Conservation (phyloP, 768 basidiomycete species). For the Hebeloma cylindrosporum region DNA sequence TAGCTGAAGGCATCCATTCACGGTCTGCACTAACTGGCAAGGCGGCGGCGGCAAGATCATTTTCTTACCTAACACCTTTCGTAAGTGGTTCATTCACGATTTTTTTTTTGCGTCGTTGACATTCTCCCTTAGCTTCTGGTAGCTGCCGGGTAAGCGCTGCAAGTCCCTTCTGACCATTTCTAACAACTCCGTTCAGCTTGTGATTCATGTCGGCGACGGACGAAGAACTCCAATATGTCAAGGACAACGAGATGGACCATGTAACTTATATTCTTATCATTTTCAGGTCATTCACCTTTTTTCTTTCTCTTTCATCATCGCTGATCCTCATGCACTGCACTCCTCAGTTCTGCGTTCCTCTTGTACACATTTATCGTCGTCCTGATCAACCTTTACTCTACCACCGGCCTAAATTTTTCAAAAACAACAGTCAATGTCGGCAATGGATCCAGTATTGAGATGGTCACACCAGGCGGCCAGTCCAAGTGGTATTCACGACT, state of each 20-base stretch:
- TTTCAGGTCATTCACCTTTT: constrained; percentile 55
- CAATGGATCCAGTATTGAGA: constrained; percentile 26
- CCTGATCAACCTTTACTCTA: constrained; percentile 68
- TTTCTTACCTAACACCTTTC: constrained; percentile 87
- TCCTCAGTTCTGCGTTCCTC: constrained; percentile 65
- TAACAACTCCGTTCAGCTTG: constrained; percentile 41
- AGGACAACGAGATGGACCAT: constrained; percentile 81
- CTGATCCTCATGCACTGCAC: not conserved
- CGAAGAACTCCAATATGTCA: constrained; percentile 75
- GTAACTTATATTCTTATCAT: constrained; percentile 88
- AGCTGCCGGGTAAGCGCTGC: constrained; percentile 57
- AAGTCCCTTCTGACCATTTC: not conserved
- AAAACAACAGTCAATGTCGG: constrained; percentile 15
- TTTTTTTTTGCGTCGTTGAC: not conserved
- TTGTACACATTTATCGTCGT: constrained; percentile 72
- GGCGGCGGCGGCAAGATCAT: constrained; percentile 49
- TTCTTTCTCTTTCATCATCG: constrained; percentile 1
- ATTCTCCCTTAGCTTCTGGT: constrained; percentile 56
- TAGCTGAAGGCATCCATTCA: constrained; percentile 37
- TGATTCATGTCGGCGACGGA: constrained; percentile 94
- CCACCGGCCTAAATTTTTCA: constrained; percentile 56
- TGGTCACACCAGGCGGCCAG: constrained; percentile 26
- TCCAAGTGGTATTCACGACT: constrained; percentile 70
- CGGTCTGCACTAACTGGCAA: constrained; percentile 15
- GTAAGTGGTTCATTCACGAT: constrained; percentile 45